Base-by-base conservation (phyloP, 2,329 filamentous ascomycete genomes). In the Pyricularia grisea region DNA sequence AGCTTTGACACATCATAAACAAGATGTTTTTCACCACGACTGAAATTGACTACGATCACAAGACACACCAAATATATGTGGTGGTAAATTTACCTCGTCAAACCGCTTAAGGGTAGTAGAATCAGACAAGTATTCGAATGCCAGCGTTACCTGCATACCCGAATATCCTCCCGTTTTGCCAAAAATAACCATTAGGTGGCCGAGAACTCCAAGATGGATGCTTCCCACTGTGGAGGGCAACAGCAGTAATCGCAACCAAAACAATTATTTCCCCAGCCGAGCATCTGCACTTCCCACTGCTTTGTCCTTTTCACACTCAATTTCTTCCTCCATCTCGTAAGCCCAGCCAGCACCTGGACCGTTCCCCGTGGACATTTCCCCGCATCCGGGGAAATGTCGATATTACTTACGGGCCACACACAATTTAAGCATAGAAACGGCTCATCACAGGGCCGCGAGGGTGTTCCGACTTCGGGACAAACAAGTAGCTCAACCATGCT, bases 401-500 rank as follows among this genome's bases (percentile, higher is more conserved):
- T 50, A 50, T n/a, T 50, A 10, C n/a, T n/a, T 9, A 50, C 42
- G 20, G 42, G 42, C 20, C 42, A 50, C 42, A 50, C 42, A 50
- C 42, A 50, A 50, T 50, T 50, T 17, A 50, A 50, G 64, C 33
- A 3, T 14, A 69, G 74, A 76, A 73, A 75, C 73, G 74, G 74
- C 73, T 67, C 73, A 74, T 75, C 70, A 71, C 67, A 68, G 68
- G 71, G 71, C 74, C 73, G 75, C 72, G 70, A 73, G 71, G 66
- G 30, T 33, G 33, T 28, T 64, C 71, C 72, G 71, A 74, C 73
- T 74, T 50, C 42, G 42, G 42, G 4, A n/a, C 5, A n/a, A 50
- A n/a, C n/a, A n/a, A 50, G 42, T 5, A 50, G 42, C 17, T n/a
- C 42, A n/a, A 50, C 4, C 42, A 5, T 20, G 42, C 10, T 36